These are phyloP conservation scores for Emergomyces africanus DNA, from an alignment of 2,329 filamentous ascomycete species.

Conservation along the genomic window DNA sequence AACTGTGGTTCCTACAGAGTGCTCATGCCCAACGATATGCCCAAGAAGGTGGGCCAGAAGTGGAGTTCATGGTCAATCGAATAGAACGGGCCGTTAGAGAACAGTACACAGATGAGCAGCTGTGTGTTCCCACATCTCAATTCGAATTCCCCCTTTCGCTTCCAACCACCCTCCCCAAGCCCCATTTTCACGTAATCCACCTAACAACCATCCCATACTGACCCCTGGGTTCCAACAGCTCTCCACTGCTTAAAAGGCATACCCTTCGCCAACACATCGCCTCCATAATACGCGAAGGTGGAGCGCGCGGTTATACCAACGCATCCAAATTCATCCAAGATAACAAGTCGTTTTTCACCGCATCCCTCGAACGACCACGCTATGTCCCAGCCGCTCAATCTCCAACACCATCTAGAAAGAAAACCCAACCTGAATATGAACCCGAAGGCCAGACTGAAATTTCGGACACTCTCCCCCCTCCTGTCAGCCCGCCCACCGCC, in stretches of 20 bases:
- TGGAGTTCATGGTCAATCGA: conserved; percentile 28
- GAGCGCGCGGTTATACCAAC: conserved; percentile 10
- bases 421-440: neutral
- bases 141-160: neutral
- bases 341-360: conserved; percentile 31
- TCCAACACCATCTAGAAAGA: neutral
- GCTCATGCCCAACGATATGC: conserved; percentile 47
- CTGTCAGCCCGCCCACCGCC: conserved; percentile 6
- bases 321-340: conserved; percentile 8
- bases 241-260: conserved; percentile 20
- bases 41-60: conserved; percentile 30
- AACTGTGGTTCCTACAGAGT: conserved; percentile 68
- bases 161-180: neutral
- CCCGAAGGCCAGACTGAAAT: conserved; percentile 5
- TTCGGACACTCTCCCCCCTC: conserved; percentile 8
- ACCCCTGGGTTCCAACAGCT: conserved; percentile 11
- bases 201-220: neutral
- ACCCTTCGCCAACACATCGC: conserved; percentile 36
- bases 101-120: conserved; percentile 13
- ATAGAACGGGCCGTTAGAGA: conserved; percentile 19
- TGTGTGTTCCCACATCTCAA: conserved; percentile 16
- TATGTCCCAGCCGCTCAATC: conserved; percentile 13
- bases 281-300: conserved; percentile 32
- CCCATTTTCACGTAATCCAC: neutral
- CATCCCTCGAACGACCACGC: conserved; percentile 16